phyloP scores from a whole-genome alignment of 257 asterid species.

The Jasminum sambac region DNA sequence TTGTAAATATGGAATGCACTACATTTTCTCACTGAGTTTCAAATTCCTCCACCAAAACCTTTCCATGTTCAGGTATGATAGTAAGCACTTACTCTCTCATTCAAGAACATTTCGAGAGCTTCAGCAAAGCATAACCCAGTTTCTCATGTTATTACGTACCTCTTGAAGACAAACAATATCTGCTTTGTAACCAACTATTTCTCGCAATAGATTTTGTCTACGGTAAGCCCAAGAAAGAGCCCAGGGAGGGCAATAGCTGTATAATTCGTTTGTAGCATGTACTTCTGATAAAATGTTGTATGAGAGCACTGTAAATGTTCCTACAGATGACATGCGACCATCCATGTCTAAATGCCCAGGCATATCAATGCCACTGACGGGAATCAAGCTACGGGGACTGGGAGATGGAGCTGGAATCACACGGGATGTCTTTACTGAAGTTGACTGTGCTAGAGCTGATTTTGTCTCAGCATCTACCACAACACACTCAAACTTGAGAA shows the following conservation, averaged over 20 bases:
- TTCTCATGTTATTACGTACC: constrained; percentile 45
- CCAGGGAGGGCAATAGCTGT: constrained; percentile 95
- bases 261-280: constrained; percentile 65
- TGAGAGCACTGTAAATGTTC: constrained; percentile 92
- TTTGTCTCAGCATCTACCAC: constrained; percentile 72
- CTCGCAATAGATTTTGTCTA: constrained; percentile 86
- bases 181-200: constrained; percentile 85
- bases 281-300: constrained; percentile 83
- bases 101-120: constrained; percentile 4
- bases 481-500: constrained; percentile 87
- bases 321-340: constrained; percentile 53
- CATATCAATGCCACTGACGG: constrained; percentile 61
- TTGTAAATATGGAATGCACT: neutral
- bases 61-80: constrained; percentile 3
- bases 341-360: constrained; percentile 66
- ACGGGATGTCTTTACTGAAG: constrained; percentile 71
- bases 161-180: constrained; percentile 98
- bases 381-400: constrained; percentile 76
- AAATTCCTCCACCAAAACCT: neutral
- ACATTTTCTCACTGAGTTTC: neutral
- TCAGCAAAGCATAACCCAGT: constrained; percentile 14
- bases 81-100: constrained; percentile 1
- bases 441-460: constrained; percentile 59
- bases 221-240: constrained; percentile 99
- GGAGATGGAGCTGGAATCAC: constrained; percentile 99